Conservation (phyloP, 176 grass and related monocot genomes). For the Zizania latifolia region DNA sequence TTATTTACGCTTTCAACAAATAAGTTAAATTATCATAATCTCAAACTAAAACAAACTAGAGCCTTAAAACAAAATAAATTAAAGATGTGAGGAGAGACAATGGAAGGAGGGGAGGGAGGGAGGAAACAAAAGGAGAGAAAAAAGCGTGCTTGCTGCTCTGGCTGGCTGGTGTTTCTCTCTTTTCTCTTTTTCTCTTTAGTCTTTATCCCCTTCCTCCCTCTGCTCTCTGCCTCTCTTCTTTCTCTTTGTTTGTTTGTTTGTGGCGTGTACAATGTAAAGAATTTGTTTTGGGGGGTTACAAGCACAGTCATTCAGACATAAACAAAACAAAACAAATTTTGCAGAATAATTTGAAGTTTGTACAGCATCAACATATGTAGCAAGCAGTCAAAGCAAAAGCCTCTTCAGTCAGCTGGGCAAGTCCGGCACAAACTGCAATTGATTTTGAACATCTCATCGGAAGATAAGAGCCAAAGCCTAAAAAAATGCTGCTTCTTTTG, state of each 20-base stretch:
- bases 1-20: too few relatives aligned
- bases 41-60: too few relatives aligned
- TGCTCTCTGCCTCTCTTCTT: constrained; percentile 23
- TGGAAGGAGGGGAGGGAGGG: not conserved
- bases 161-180: constrained; percentile 13
- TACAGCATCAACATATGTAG: not conserved
- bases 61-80: constrained; percentile 54
- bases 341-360: not conserved
- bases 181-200: constrained; percentile 2
- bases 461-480: not conserved
- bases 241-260: constrained; percentile 15
- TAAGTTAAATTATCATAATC: too few relatives aligned
- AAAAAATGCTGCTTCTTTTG: not conserved
- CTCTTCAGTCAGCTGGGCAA: not conserved
- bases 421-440: not conserved
- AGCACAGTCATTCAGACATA: not conserved
- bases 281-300: not conserved
- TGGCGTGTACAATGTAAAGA: not conserved
- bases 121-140: constrained; percentile 24
- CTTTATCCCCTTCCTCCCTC: not conserved
- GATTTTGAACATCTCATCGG: constrained; percentile 8
- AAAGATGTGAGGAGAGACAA: constrained; percentile 36
- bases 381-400: not conserved
- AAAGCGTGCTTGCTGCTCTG: constrained; percentile 40
- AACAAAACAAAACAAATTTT: not conserved